Base-by-base conservation (phyloP, 768 basidiomycete genomes). In the Leccinum rimulosum region DNA sequence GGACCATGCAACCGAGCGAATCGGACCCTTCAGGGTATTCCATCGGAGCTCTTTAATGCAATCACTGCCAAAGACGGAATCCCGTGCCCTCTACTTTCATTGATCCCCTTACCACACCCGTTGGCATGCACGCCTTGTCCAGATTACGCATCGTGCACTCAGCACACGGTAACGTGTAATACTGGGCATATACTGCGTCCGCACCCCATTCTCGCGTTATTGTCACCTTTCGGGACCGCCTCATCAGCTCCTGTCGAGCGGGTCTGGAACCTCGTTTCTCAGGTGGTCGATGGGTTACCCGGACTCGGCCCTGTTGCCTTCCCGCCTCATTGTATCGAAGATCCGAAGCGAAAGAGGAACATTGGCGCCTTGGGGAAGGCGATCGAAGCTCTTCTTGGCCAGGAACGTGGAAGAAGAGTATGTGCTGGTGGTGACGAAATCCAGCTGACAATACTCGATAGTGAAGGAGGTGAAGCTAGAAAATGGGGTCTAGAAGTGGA, bases 281-380 rank as follows among this genome's bases (percentile, higher is more conserved):
- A 68, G 49, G 57, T 77, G 11, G 73, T 84, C 49, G 81, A 93
- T 73, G 92, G 92, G 31, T 69, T 93, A 52, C 92, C 91, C 22
- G 82, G 84, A 33, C 73, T 91, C 25, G 89, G 91, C n/a, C 83
- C 88, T 60, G 80, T 93, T 43, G 89, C 85, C 22, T 77, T 94
- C 54, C 84, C 91, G 27, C 88, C 89, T 43, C 79, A 82, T 50
- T 94, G 92, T 68, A 75, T 85, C 52, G 87, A 88, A 75, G 91
- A 94, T 74, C 89, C 89, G 55, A 83, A 77, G 68, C 78, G 91
- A 68, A 91, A 86, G 74, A 75, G 79, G 55, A 80, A 87, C 64
- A 89, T 94, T 50, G 90, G 90, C 36, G 80, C 76, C 22, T 75
- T 95, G 56, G 93, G 89, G 1, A 89, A 85, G 66, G 82, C 82